Base-by-base conservation (phyloP, 2,329 filamentous ascomycete species). In the Elsinoe perseae region DNA sequence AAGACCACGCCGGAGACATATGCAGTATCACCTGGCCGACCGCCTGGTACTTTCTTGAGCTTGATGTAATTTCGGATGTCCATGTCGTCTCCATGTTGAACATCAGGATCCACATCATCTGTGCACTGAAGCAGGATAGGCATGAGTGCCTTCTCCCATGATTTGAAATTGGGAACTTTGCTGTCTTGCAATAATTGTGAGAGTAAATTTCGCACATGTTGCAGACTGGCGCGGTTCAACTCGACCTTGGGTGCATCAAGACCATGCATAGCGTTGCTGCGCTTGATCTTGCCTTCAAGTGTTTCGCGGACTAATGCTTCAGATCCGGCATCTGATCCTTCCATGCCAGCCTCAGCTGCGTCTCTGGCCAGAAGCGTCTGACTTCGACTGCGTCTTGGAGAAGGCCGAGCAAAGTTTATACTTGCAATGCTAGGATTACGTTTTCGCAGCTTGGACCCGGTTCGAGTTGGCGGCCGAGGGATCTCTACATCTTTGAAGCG, bases 31-130 rank as follows among this genome's bases (percentile, higher is more conserved):
- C 88, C 84, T 16, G 92, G 91, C 61, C 81, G 86, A 14, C 91
- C 92, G 14, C 93, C 92, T 0, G 91, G 88, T 10, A 98, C 93
- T 68, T 95, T 95, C 69, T 98, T 98, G 27, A 98, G 74, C 68
- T 98, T 98, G 60, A 98, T 89, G 66, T 96, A 98, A 68, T 97
- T 91, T 2, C 93, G 82, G 58, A 98, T 93, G 68, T 98, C 93
- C 78, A 98, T 97, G 66, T 93, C 88, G 69, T 98, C 93, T 25
- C 90, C 91, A 56, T 83, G 81, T 57, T 90, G 86, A 43, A 96
- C 88, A 68, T 97, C 88, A 1, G 93, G 93, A 60, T 95, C 87
- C 2, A 98, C 91, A 66, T 97, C 93, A 62, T 96, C 90, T 0
- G 92, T 95, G 61, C 91, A 93, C 63, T 87, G 87, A 20, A 96